These are phyloP conservation scores for Sporothrix protearum DNA, from an alignment of 2,329 filamentous ascomycete species.

Conservation along the genomic window DNA sequence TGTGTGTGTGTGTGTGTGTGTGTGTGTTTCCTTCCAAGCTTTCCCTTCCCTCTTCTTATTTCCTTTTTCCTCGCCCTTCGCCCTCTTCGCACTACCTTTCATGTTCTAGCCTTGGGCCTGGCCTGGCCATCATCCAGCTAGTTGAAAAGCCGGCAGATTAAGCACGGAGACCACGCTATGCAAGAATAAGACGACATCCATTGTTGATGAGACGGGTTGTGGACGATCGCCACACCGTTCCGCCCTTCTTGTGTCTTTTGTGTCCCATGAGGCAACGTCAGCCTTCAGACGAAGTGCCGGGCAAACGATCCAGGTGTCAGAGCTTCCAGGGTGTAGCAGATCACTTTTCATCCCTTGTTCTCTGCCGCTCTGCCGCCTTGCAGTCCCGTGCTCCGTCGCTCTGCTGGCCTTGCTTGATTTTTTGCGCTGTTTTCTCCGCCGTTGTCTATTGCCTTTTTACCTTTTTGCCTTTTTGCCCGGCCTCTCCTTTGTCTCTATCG, in stretches of 20 bases:
- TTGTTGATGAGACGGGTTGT: conserved; percentile 10
- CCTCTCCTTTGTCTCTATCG: neutral
- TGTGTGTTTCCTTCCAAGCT: neutral
- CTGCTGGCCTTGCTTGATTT: neutral
- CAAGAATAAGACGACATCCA: conserved; percentile 11
- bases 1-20: no score
- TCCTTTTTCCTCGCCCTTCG: neutral
- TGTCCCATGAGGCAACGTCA: neutral
- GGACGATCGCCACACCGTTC: conserved; percentile 3
- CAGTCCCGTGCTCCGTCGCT: neutral
- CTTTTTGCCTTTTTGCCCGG: neutral
- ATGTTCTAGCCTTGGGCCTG: neutral
- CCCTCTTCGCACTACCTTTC: neutral
- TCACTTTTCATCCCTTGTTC: neutral
- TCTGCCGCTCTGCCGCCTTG: conserved; percentile 1
- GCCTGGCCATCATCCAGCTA: neutral
- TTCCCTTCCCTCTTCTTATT: neutral
- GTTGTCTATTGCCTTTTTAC: no score
- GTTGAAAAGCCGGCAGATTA: neutral
- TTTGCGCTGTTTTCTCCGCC: neutral
- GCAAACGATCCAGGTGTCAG: conserved; percentile 17
- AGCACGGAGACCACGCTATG: conserved; percentile 17
- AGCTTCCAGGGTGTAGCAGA: conserved; percentile 12
- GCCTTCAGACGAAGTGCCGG: conserved; percentile 5
- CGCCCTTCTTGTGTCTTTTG: conserved; percentile 7